Conservation (phyloP, 306 rosid species). For the Citrullus colocynthis region DNA sequence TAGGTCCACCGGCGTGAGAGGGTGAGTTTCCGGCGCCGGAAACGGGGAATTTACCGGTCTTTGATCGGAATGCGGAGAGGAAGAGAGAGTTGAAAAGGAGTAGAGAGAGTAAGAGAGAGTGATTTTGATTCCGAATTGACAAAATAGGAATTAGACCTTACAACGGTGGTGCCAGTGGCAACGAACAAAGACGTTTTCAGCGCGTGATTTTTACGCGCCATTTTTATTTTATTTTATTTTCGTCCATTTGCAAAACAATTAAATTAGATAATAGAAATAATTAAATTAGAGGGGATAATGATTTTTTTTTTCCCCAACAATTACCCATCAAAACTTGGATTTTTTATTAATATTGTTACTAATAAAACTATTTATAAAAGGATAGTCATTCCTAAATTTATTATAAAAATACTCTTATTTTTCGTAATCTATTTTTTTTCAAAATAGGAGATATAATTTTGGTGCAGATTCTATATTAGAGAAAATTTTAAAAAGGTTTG, state of each 20-base stretch:
- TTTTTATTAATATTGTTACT: too few species aligned
- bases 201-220: neutral
- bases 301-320: too few species aligned
- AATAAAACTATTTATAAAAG: too few species aligned
- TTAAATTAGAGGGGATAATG: too few species aligned
- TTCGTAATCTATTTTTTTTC: too few species aligned
- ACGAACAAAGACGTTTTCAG: neutral
- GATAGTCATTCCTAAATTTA: too few species aligned
- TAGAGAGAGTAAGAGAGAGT: neutral
- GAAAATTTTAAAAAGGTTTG: too few species aligned
- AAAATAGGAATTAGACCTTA: neutral
- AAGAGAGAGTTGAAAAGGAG: neutral
- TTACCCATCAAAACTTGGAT: neutral
- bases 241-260: neutral
- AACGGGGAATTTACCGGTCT: neutral
- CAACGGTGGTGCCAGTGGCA: neutral
- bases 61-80: neutral
- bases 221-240: neutral
- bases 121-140: neutral
- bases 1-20: neutral
- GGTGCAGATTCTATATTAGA: too few species aligned
- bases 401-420: too few species aligned
- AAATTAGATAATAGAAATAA: too few species aligned
- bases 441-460: too few species aligned
- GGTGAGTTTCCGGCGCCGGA: neutral